Conservation (phyloP, 192 early-diverging fungal genomes). For the Podila clonocystis region DNA sequence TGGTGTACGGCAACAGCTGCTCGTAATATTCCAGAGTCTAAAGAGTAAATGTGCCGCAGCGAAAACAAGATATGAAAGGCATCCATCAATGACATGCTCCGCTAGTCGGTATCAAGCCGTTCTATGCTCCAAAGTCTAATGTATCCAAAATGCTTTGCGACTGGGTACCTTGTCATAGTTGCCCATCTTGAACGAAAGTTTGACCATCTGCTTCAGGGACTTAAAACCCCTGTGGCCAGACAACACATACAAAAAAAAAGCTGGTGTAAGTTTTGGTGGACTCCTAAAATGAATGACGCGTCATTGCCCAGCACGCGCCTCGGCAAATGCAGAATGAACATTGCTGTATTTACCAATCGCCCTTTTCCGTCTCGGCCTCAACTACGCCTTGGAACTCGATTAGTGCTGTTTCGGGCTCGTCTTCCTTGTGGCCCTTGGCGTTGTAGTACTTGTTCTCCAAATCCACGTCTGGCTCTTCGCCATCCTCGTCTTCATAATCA, state of each 20-base stretch:
- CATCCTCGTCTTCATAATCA: constrained; percentile 88
- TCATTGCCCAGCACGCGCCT: background rate
- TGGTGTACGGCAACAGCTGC: constrained; percentile 78
- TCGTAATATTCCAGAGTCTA: constrained; percentile 81
- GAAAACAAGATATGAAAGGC: no score
- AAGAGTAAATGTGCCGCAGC: background rate
- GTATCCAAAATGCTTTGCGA: background rate
- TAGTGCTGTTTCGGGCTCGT: constrained; percentile 76
- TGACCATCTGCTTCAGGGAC: constrained; percentile 88
- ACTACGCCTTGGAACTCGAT: constrained; percentile 82
- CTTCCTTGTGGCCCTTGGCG: constrained; percentile 90
- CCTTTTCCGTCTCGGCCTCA: constrained; percentile 81
- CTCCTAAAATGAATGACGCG: background rate
- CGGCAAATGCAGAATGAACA: background rate
- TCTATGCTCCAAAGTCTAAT: no score
- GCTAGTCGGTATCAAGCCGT: no score
- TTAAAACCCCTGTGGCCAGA: constrained; percentile 83
- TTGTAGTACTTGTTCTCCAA: constrained; percentile 92
- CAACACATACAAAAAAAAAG: background rate
- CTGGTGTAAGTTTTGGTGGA: background rate
- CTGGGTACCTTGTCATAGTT: constrained; percentile 67
- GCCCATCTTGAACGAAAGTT: constrained; percentile 75
- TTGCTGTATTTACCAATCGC: constrained; percentile 75
- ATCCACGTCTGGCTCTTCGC: constrained; percentile 82
- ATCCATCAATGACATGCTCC: no score